These are phyloP conservation scores for Quercus dentata DNA, from an alignment of 306 rosid genomes.

Conservation along the genomic window DNA sequence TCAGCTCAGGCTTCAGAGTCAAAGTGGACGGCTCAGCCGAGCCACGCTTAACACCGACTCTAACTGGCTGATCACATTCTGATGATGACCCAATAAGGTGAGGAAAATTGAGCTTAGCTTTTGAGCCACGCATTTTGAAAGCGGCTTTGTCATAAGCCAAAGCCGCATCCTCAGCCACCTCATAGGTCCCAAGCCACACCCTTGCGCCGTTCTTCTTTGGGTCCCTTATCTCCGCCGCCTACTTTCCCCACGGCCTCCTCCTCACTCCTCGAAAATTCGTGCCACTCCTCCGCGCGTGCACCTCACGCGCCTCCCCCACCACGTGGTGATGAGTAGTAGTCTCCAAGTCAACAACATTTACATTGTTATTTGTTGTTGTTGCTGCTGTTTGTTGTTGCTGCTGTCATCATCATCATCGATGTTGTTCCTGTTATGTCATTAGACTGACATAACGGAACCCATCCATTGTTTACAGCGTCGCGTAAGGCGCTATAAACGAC, in stretches of 20 bases:
- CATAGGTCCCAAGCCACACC: constrained; percentile 63
- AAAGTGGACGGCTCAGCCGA: neutral
- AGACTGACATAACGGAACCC: neutral
- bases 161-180: constrained; percentile 48
- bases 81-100: constrained; percentile 32
- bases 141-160: constrained; percentile 63
- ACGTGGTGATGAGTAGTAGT: no score
- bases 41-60: neutral
- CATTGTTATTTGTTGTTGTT: neutral
- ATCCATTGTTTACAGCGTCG: neutral
- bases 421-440: neutral
- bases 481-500: neutral
- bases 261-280: constrained; percentile 43
- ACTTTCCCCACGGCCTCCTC: constrained; percentile 59
- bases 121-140: constrained; percentile 47
- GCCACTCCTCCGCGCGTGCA: neutral
- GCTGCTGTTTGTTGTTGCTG: no score
- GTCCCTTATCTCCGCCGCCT: constrained; percentile 62
- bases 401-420: no score
- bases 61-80: neutral
- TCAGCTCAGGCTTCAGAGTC: neutral
- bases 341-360: no score
- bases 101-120: constrained; percentile 61
- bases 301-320: neutral
- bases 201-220: constrained; percentile 38